Conservation (phyloP, 2,329 filamentous ascomycete species). For the Apiospora rasikravindrae region DNA sequence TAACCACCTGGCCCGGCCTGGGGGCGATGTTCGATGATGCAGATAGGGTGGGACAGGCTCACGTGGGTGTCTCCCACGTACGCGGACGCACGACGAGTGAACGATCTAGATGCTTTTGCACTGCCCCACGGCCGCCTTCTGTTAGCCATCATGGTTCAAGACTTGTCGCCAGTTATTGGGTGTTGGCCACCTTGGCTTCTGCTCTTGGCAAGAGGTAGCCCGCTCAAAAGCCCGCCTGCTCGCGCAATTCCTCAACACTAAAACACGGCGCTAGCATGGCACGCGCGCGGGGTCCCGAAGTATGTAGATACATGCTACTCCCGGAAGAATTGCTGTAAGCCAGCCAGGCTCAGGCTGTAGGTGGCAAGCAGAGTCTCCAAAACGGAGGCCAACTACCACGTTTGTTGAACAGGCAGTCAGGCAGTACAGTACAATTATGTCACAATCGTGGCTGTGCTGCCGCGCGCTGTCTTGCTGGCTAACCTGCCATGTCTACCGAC, state of each 20-base stretch:
- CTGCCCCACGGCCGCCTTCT: constrained; percentile 1
- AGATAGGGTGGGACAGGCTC: constrained; percentile 9
- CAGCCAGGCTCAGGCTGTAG: not conserved
- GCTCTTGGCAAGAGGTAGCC: constrained; percentile 9
- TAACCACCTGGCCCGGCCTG: not conserved
- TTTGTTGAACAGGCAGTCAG: not conserved
- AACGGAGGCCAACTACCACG: not conserved
- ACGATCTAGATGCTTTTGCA: constrained; percentile 13
- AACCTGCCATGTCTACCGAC: no score
- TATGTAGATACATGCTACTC: not conserved
- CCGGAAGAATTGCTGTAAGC: no score
- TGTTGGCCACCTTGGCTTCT: constrained; percentile 5
- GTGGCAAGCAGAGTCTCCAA: not conserved
- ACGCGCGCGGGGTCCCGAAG: not conserved
- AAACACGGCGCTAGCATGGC: not conserved
- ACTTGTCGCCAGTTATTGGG: not conserved
- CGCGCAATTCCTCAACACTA: not conserved
- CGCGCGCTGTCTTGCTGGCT: not conserved
- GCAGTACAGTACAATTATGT: not conserved
- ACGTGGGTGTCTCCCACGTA: constrained; percentile 11
- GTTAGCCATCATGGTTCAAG: not conserved
- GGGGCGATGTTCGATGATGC: constrained; percentile 15
- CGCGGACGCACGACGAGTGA: not conserved
- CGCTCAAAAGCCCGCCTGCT: constrained; percentile 3
- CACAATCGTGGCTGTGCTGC: constrained; percentile 6